A percentile compares a stretch with the other conserved stretches of the same genome.
Conservation (phyloP, 2,329 filamentous ascomycete genomes). For the Penicillium psychrosexuale region DNA sequence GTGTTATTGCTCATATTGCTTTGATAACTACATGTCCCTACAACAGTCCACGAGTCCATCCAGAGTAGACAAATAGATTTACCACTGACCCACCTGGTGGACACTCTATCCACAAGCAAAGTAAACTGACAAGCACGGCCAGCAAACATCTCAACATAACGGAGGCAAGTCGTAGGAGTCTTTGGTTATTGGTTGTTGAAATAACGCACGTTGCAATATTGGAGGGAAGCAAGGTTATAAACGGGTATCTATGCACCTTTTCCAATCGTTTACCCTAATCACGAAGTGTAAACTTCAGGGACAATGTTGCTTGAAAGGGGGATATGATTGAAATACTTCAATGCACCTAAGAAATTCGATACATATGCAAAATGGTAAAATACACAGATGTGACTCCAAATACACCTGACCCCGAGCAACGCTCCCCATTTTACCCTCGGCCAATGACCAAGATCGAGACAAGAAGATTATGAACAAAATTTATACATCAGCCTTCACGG, state of each 20-base stretch:
- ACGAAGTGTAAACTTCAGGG: too few relatives aligned
- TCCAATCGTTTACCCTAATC: not conserved
- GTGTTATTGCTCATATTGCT: not conserved
- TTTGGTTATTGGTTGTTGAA: not conserved
- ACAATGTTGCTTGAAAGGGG: not conserved
- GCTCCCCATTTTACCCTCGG: constrained; percentile 14
- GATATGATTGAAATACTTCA: constrained; percentile 10
- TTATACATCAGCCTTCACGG: constrained; percentile 22
- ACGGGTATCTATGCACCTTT: too few relatives aligned
- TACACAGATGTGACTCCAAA: constrained; percentile 20
- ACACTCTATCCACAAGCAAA: not conserved
- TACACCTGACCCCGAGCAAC: constrained; percentile 21
- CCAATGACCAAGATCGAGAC: constrained; percentile 4
- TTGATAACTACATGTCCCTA: not conserved
- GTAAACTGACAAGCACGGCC: not conserved
- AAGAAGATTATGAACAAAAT: constrained; percentile 13
- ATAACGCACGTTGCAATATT: not conserved
- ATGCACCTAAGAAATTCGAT: constrained; percentile 6
- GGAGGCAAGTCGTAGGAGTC: not conserved
- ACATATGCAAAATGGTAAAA: constrained; percentile 14
- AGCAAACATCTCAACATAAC: not conserved
- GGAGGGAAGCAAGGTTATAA: too few relatives aligned
- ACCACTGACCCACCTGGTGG: not conserved
- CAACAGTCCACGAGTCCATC: too few relatives aligned
- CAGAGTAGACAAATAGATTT: not conserved